Evolutionary conservation across 2,329 filamentous ascomycete genomes (phyloP), one percentile per base, ranked within the genome.

Genomic region (Arthrobotrys entomopaga): DNA sequence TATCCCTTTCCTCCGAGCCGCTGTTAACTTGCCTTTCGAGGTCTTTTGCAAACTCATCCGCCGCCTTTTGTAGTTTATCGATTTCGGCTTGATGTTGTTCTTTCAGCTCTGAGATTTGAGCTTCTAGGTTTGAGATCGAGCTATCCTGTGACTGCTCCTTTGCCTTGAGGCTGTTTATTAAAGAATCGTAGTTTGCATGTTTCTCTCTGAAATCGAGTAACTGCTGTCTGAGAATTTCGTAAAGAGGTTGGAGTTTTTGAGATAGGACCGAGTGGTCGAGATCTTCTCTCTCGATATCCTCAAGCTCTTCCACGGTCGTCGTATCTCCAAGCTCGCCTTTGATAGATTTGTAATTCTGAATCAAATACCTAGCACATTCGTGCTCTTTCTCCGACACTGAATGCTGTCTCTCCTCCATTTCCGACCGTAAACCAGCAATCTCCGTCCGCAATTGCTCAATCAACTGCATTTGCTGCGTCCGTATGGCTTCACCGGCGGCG

Each of bases 11-110:
- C 49, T 65, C 56, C 34, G 50, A 20, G 16, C 56, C 54, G 22
- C 61, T 57, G 16, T n/a, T 46, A 38, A 73, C 50, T 20, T 73
- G 69, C 42, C 29, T 66, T 48, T 73, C 24, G 13, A 73, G 61
- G 19, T 53, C 50, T n/a, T 56, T 40, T 1, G 69, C 60, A 16
- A 73, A 64, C 20, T 66, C 61, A 43, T 73, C 69, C 3, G 69
- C 69, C 2, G 69, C 63, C 16, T 26, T 22, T 48, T 66, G 69
- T 3, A 73, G 61, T 24, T 63, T 66, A 10, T 73, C 69, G 50
- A 73, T 66, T 61, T 73, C 69, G 49, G 53, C 50, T 61, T 73
- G 61, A 40, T 73, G 69, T 34, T 52, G 56, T 56, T 73, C 69
- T 19, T 65, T 66, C 49, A 73, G 61, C 34, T 73, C 69, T 38